Base-by-base conservation (phyloP, 2,329 filamentous ascomycete species). In the Dactylellina leptospora region DNA sequence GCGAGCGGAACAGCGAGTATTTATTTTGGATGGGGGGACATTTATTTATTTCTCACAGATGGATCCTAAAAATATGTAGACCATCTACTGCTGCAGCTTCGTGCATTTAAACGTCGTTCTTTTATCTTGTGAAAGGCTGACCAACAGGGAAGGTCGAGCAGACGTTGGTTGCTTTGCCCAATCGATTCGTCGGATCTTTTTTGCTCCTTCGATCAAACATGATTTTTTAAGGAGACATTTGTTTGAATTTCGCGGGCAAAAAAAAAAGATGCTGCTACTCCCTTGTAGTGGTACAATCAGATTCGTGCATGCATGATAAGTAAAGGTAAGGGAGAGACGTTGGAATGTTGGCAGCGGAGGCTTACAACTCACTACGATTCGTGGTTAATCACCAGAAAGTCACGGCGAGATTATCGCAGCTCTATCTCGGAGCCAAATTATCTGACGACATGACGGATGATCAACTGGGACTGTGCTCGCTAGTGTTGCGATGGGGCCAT, bases 141-240 rank as follows among this genome's bases (percentile, higher is more conserved):
- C 66, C 40, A 72, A 72, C 59, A 64, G 27, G 68, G 68, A 64
- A 72, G 59, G 68, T 72, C 53, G 23, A 72, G 47, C 68, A 72
- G 53, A 10, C 16, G 36, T 58, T 59, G 10, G 20, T 36, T 54
- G 16, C n/a, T 59, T 53, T 48, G 44, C 47, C 58, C 59, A 72
- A 64, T 72, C 33, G 68, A 64, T 59, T 64, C 28, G 30, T 71
- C 58, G 58, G 58, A 63, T 53, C 66, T 53, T 71, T 55, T 61
- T 61, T 61, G 38, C 33, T 20, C 18, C 27, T 22, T 27, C 11
- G 33, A 40, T 27, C 51, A 38, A 38, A 33, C 30, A 22, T 36
- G 16, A 38, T 20, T 11, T 9, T 23, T 3, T 28, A 53, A 27
- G 22, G 20, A 4, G 22, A 45, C 18, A 20, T 45, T 23, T 45